Conservation (phyloP, 2,329 filamentous ascomycete genomes). For the Sclerotinia trifoliorum region DNA sequence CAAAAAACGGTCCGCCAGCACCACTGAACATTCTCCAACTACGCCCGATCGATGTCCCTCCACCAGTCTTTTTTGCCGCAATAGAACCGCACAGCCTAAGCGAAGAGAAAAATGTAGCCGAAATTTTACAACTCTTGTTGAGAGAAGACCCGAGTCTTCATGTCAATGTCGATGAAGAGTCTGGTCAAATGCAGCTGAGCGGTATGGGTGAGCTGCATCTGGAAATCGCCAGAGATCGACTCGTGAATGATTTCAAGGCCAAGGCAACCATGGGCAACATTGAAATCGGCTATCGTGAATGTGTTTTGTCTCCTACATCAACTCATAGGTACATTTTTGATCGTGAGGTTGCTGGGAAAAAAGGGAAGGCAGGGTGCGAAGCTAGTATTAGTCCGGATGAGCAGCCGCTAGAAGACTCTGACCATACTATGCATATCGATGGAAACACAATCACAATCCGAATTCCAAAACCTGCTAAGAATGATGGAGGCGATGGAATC, state of each 20-base stretch:
- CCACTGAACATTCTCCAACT: constrained; percentile 75
- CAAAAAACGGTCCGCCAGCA: constrained; percentile 62
- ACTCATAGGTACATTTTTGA: constrained; percentile 68
- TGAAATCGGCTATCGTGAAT: constrained; percentile 93
- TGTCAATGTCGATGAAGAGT: constrained; percentile 81
- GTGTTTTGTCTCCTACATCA: constrained; percentile 57
- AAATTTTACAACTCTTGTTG: constrained; percentile 73
- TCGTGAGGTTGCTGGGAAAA: constrained; percentile 74
- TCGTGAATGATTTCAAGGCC: constrained; percentile 85
- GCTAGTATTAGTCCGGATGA: constrained; percentile 64
- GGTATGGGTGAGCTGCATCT: constrained; percentile 97
- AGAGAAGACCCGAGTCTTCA: constrained; percentile 91
- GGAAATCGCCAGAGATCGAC: constrained; percentile 84
- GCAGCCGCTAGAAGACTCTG: constrained; percentile 42
- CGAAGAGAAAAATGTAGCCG: constrained; percentile 76
- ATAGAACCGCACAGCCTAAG: constrained; percentile 77
- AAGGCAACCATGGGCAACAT: constrained; percentile 85
- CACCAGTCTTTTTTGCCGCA: constrained; percentile 94
- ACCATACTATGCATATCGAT: constrained; percentile 55
- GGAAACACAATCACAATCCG: constrained; percentile 67
- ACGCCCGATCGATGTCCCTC: constrained; percentile 82
- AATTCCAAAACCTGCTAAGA: constrained; percentile 40
- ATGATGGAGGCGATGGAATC: constrained; percentile 41
- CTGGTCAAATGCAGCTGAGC: constrained; percentile 87
- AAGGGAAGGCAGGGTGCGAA: constrained; percentile 73